Percentiles rank a stretch among this genome's conserved stretches.
These are phyloP conservation scores for Lentinula edodes DNA, from an alignment of 768 basidiomycete species.

Conservation along the genomic window DNA sequence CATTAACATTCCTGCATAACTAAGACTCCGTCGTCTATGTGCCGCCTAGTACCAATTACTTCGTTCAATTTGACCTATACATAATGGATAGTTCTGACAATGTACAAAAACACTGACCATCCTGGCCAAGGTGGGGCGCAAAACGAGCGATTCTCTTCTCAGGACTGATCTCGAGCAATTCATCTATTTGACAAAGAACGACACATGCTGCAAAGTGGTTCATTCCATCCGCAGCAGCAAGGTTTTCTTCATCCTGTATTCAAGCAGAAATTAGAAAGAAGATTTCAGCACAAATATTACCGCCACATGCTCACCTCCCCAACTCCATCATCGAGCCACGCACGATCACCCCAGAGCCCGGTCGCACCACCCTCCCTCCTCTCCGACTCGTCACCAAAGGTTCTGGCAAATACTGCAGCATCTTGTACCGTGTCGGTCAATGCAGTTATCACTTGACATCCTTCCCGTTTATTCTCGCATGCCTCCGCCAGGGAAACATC, in stretches of 20 bases:
- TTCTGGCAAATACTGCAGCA: slow-evolving; percentile 48
- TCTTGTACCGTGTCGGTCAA: slow-evolving; percentile 62
- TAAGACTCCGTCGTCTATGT: not conserved
- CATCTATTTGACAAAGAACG: slow-evolving; percentile 36
- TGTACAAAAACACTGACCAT: slow-evolving; percentile 26
- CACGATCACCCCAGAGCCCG: slow-evolving; percentile 51
- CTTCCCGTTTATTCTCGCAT: slow-evolving; percentile 41
- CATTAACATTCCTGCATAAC: not conserved
- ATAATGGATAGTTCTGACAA: not conserved
- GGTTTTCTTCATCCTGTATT: slow-evolving; percentile 53
- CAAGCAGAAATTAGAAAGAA: not conserved
- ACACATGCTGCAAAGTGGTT: slow-evolving; percentile 44
- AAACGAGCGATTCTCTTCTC: slow-evolving; percentile 29
- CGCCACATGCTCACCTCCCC: slow-evolving; percentile 31
- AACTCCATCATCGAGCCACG: slow-evolving; percentile 56
- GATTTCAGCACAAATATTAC: not conserved
- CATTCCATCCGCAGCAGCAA: slow-evolving; percentile 42
- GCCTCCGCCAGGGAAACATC: slow-evolving; percentile 59
- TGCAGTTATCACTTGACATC: slow-evolving; percentile 43
- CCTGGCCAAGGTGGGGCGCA: slow-evolving; percentile 32
- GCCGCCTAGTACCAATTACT: not conserved
- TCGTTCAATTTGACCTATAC: not conserved
- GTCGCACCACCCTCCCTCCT: slow-evolving; percentile 35
- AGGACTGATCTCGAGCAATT: slow-evolving; percentile 33
- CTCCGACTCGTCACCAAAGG: slow-evolving; percentile 57